Evolutionary conservation across 768 basidiomycete species (phyloP).

Genomic region (Boletus reticulatus): DNA sequence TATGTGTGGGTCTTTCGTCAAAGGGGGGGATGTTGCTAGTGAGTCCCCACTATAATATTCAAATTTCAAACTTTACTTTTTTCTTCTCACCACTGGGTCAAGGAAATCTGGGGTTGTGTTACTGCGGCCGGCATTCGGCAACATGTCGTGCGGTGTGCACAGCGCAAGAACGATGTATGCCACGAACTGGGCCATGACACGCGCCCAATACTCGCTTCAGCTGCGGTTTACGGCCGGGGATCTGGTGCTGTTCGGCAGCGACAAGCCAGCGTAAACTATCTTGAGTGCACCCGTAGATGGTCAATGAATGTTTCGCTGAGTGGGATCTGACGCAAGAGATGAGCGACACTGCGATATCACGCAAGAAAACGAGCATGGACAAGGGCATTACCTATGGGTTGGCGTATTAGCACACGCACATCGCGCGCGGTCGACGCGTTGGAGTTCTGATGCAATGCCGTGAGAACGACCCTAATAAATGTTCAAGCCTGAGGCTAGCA

Average conservation of each 20-base stretch:
- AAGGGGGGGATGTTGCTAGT: background rate
- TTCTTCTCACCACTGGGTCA: background rate
- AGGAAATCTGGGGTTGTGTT: background rate
- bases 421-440: background rate
- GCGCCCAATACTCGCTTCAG: background rate
- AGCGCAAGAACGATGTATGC: background rate
- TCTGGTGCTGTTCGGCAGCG: background rate
- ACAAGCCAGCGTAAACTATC: background rate
- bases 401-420: background rate
- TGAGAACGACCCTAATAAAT: conserved; percentile 12
- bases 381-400: conserved; percentile 1
- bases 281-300: background rate
- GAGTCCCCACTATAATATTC: background rate
- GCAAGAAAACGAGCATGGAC: background rate
- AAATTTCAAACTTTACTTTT: conserved; percentile 2
- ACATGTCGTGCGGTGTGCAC: background rate
- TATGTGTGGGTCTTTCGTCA: background rate
- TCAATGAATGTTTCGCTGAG: conserved; percentile 1
- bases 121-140: background rate
- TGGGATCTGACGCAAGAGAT: conserved; percentile 1
- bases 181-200: background rate
- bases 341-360: background rate
- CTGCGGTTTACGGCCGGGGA: background rate
- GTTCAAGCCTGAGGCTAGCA: too few relatives aligned
- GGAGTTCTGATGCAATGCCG: conserved; percentile 1